phyloP scores from a whole-genome alignment of 1,284 basidiomycete species.

The Pterulicium gracile region DNA sequence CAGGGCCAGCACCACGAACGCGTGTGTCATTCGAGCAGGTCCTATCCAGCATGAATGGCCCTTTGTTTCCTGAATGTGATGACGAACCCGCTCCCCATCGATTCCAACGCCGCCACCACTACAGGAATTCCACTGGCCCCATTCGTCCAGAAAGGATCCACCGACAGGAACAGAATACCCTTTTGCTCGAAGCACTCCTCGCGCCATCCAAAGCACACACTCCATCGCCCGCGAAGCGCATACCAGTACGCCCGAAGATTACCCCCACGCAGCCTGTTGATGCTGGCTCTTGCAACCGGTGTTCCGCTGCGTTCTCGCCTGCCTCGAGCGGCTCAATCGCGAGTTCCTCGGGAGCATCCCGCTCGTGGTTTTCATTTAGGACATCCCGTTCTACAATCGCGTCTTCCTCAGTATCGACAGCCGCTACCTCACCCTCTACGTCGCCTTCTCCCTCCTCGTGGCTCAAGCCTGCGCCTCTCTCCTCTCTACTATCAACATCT shows the following conservation, averaged over 20 bases:
- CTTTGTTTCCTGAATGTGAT: constrained; percentile 1
- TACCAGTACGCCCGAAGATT: not conserved
- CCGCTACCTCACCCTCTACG: not conserved
- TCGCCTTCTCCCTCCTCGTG: not conserved
- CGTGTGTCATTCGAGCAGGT: constrained; percentile 5
- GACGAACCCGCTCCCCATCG: not conserved
- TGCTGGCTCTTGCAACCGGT: too few relatives aligned
- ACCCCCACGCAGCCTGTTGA: not conserved
- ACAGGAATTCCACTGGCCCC: not conserved
- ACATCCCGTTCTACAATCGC: not conserved
- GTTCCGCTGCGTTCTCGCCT: not conserved
- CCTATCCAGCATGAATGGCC: constrained; percentile 3
- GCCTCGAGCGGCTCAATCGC: not conserved
- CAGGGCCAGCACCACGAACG: not conserved
- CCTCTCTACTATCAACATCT: not conserved
- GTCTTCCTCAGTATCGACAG: not conserved
- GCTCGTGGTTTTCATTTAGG: not conserved
- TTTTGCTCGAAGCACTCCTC: not conserved
- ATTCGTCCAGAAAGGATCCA: not conserved
- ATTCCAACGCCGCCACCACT: not conserved
- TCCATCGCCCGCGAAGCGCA: not conserved
- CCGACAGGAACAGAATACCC: not conserved
- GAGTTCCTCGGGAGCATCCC: not conserved
- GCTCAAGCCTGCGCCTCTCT: not conserved
- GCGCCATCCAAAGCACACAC: not conserved